Conservation (phyloP, 2,329 filamentous ascomycete species). For the Massarina eburnea region DNA sequence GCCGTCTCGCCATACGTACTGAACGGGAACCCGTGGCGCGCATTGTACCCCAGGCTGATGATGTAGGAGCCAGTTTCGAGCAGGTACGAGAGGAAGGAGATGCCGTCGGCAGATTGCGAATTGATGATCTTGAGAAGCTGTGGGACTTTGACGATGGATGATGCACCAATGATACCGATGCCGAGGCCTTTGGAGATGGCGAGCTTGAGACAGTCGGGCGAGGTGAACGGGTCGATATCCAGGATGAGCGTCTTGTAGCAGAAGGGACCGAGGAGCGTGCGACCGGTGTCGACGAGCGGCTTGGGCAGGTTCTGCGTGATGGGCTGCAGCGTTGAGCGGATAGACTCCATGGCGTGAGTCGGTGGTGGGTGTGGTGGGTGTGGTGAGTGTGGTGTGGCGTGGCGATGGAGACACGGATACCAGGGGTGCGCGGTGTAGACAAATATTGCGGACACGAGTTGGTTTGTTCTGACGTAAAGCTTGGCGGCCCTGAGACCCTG, state of each 20-base stretch:
- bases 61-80: conserved; percentile 88
- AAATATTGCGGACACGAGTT: not conserved
- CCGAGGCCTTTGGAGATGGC: conserved; percentile 90
- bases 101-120: conserved; percentile 77
- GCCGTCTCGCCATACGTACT: conserved; percentile 96
- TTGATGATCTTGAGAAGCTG: conserved; percentile 91
- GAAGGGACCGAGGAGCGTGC: conserved; percentile 68
- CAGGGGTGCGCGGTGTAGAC: no score
- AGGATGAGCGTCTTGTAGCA: conserved; percentile 89
- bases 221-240: conserved; percentile 73
- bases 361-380: no score
- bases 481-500: conserved; percentile 2
- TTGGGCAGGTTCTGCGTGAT: conserved; percentile 49
- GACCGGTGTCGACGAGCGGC: conserved; percentile 38
- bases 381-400: not conserved
- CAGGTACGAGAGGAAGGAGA: conserved; percentile 87
- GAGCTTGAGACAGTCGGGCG: conserved; percentile 80
- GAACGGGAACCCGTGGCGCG: conserved; percentile 89
- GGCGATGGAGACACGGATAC: not conserved
- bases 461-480: conserved; percentile 9
- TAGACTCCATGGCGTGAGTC: conserved; percentile 53
- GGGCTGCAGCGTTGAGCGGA: conserved; percentile 48
- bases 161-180: conserved; percentile 88
- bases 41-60: conserved; percentile 89
- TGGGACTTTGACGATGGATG: conserved; percentile 90